phyloP scores from a whole-genome alignment of 768 basidiomycete species.

The Albatrellus ellisii region DNA sequence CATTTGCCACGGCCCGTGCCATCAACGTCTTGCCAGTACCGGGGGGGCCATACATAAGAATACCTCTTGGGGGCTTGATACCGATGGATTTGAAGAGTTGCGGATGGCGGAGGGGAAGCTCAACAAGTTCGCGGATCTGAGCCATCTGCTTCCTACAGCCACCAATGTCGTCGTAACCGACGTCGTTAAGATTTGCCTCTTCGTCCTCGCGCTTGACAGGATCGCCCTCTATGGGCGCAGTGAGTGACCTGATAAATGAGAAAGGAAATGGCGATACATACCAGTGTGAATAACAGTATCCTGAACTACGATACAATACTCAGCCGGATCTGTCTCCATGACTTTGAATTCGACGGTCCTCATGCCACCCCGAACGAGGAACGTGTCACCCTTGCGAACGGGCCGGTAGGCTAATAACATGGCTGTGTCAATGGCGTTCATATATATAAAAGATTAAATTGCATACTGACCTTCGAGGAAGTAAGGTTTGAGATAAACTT shows the following conservation, averaged over 20 bases:
- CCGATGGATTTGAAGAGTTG: slow-evolving; percentile 99
- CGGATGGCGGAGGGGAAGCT: slow-evolving; percentile 94
- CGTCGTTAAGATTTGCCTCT: slow-evolving; percentile 90
- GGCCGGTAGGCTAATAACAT: slow-evolving; percentile 49
- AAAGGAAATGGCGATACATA: slow-evolving; percentile 17
- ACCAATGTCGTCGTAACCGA: slow-evolving; percentile 98
- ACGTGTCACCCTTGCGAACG: slow-evolving; percentile 95
- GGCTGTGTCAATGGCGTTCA: background rate
- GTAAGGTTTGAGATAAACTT: slow-evolving; percentile 97
- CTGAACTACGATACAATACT: slow-evolving; percentile 98
- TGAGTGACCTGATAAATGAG: background rate
- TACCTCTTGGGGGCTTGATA: slow-evolving; percentile 99
- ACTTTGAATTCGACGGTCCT: slow-evolving; percentile 99
- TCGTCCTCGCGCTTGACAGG: slow-evolving; percentile 98
- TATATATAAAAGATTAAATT: background rate
- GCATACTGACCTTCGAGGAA: slow-evolving; percentile 75
- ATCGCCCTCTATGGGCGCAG: slow-evolving; percentile 66
- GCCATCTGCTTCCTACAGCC: slow-evolving; percentile 99
- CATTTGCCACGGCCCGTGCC: slow-evolving; percentile 98
- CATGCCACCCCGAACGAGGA: slow-evolving; percentile 98
- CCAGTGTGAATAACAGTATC: slow-evolving; percentile 96
- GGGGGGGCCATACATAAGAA: slow-evolving; percentile 96
- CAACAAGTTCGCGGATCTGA: slow-evolving; percentile 97
- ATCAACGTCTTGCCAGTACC: slow-evolving; percentile 99
- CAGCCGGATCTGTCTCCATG: slow-evolving; percentile 94